Evolutionary conservation across 371 early-diverging fungal species (phyloP).

Genomic region (Massospora cicadina): DNA sequence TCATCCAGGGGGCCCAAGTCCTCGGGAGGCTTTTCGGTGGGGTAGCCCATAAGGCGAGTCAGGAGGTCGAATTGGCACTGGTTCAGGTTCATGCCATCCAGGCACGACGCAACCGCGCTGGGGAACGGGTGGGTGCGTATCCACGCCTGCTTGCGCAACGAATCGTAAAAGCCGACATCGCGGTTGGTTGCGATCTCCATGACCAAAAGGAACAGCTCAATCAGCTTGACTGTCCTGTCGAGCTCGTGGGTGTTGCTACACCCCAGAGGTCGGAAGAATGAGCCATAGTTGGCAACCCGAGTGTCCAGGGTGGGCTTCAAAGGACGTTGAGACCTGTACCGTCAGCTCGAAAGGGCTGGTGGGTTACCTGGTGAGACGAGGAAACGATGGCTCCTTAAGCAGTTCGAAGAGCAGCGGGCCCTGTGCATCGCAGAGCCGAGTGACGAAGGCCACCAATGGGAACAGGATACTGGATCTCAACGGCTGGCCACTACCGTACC

Average conservation of each 20-base stretch:
- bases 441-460: not conserved
- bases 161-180: not conserved
- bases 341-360: not conserved
- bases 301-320: not conserved
- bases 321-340: not conserved
- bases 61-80: not conserved
- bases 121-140: not conserved
- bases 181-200: not conserved
- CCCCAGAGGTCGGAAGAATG: not conserved
- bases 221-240: not conserved
- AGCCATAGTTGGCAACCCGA: not conserved
- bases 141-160: not conserved
- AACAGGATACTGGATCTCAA: not conserved
- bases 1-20: not conserved
- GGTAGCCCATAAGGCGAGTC: not conserved
- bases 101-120: not conserved
- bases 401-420: not conserved
- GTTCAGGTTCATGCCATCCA: not conserved
- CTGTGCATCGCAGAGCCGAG: not conserved
- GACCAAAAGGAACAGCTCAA: not conserved
- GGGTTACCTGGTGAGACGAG: not conserved
- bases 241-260: not conserved
- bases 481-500: not conserved
- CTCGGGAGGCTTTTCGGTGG: not conserved
- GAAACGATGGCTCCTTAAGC: not conserved